phyloP scores from a whole-genome alignment of 2,329 filamentous ascomycete species.

The Diaporthe sp. region DNA sequence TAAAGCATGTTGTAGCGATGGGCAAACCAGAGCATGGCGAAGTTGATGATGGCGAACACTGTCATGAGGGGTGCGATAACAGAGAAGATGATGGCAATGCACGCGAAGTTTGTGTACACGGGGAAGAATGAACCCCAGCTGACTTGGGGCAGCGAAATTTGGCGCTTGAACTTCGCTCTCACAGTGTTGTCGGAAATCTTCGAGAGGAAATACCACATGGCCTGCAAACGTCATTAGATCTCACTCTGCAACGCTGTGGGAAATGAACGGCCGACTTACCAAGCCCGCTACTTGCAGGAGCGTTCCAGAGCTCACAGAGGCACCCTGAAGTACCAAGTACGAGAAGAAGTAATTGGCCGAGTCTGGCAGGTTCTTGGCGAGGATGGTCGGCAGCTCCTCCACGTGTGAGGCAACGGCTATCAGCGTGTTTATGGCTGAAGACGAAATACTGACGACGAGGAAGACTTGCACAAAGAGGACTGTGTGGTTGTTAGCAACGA shows the following conservation, averaged over 20 bases:
- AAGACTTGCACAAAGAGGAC: constrained; percentile 86
- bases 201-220: constrained; percentile 82
- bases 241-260: background rate
- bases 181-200: constrained; percentile 86
- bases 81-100: constrained; percentile 89
- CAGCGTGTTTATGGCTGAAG: constrained; percentile 73
- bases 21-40: constrained; percentile 90
- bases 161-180: constrained; percentile 84
- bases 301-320: constrained; percentile 90
- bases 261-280: constrained; percentile 46
- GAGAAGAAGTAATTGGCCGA: constrained; percentile 98
- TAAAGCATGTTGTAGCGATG: constrained; percentile 98
- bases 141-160: constrained; percentile 80
- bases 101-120: constrained; percentile 95
- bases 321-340: constrained; percentile 95
- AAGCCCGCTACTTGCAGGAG: constrained; percentile 86
- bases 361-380: constrained; percentile 84
- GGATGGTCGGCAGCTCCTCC: constrained; percentile 72
- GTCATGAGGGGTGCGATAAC: constrained; percentile 91
- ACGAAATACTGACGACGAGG: constrained; percentile 88
- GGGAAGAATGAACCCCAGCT: constrained; percentile 96
- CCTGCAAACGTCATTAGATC: constrained; percentile 26
- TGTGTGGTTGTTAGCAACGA: background rate
- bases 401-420: constrained; percentile 68
- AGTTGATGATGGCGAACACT: constrained; percentile 93